Evolutionary conservation across 805 yeast genomes (phyloP).

Genomic region (Hanseniaspora hatyaiensis): DNA sequence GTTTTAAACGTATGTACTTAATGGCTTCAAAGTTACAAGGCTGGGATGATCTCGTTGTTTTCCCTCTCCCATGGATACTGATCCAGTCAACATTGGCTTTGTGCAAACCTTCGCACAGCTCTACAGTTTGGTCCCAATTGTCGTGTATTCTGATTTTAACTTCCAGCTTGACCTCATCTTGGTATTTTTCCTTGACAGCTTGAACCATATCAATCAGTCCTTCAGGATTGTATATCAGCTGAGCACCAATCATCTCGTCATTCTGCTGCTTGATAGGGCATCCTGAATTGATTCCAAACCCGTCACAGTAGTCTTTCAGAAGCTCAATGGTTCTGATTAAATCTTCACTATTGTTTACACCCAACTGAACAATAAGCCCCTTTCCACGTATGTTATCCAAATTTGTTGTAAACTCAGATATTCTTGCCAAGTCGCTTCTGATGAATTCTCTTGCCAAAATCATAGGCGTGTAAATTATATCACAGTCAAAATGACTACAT

Average conservation of each 20-base stretch:
- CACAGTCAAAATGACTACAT: constrained; percentile 59
- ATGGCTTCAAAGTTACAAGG: constrained; percentile 82
- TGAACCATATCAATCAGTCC: constrained; percentile 71
- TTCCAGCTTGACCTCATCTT: constrained; percentile 63
- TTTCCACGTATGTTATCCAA: constrained; percentile 42
- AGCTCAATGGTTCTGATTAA: constrained; percentile 70
- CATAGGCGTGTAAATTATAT: constrained; percentile 91
- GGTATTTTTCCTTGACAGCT: constrained; percentile 67
- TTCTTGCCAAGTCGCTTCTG: constrained; percentile 65
- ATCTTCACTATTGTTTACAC: constrained; percentile 75
- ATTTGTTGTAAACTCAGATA: constrained; percentile 77
- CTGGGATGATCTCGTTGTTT: constrained; percentile 67
- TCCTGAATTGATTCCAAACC: constrained; percentile 90
- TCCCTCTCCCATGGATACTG: constrained; percentile 88
- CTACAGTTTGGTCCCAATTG: constrained; percentile 59
- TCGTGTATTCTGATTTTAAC: constrained; percentile 84
- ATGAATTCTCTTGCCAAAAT: constrained; percentile 91
- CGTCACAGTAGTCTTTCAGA: constrained; percentile 86
- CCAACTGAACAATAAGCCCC: constrained; percentile 71
- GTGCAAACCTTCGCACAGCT: constrained; percentile 63
- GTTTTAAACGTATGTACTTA: constrained; percentile 40
- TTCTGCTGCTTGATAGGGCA: constrained; percentile 94
- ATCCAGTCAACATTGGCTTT: constrained; percentile 85
- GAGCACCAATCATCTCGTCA: constrained; percentile 94
- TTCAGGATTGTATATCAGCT: constrained; percentile 74